Evolutionary conservation across 805 yeast species (phyloP).

Genomic region (Saturnispora ahearnii): DNA sequence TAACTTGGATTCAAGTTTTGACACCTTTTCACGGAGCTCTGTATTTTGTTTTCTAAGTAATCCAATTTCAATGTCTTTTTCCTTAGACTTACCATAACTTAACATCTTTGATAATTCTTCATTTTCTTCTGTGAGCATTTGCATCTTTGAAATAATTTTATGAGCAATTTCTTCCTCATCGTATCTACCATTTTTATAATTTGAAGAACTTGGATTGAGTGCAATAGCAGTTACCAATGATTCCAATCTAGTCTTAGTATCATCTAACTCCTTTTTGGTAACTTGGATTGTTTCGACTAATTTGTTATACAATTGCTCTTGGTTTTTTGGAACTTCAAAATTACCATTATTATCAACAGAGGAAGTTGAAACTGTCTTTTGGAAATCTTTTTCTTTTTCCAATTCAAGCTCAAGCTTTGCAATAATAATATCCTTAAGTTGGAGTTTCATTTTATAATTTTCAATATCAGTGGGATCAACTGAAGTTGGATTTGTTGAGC

Average conservation of each 20-base stretch:
- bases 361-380: conserved; percentile 31
- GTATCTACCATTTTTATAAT: conserved; percentile 49
- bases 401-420: conserved; percentile 38
- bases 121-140: conserved; percentile 57
- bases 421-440: conserved; percentile 45
- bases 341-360: conserved; percentile 10
- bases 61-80: conserved; percentile 59
- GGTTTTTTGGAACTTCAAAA: conserved; percentile 28
- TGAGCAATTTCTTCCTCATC: conserved; percentile 73
- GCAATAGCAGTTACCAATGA: conserved; percentile 49
- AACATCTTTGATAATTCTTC: conserved; percentile 60
- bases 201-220: conserved; percentile 37
- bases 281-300: conserved; percentile 22
- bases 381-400: conserved; percentile 31
- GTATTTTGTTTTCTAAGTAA: conserved; percentile 43
- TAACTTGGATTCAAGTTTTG: conserved; percentile 23
- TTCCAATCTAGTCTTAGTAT: conserved; percentile 56
- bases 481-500: conserved; percentile 6
- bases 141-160: conserved; percentile 54
- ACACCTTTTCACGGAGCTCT: conserved; percentile 33
- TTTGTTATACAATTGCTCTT: conserved; percentile 25
- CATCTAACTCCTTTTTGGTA: conserved; percentile 41
- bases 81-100: conserved; percentile 68
- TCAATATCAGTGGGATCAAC: conserved; percentile 23
- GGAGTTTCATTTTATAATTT: conserved; percentile 40